Evolutionary conservation across 2,329 filamentous ascomycete genomes (phyloP), one percentile per base, ranked within the genome.

Genomic region (Claviceps monticola): DNA sequence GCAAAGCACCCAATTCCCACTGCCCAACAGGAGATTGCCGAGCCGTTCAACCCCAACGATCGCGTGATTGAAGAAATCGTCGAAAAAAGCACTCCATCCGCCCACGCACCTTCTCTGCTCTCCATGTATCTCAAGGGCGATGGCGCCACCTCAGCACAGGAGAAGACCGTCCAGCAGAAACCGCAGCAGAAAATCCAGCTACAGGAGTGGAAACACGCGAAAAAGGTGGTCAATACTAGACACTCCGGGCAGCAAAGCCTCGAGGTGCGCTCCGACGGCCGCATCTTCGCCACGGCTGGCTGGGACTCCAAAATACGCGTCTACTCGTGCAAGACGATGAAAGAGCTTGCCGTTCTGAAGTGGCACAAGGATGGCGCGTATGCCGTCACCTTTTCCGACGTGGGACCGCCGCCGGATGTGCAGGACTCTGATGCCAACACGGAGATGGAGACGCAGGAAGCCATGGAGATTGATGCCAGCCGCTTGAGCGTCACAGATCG

Each of bases 321-420:
- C 1, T 98, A 97, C 66, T 85, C 84, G 3, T 70, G 76, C 46
- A 88, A 84, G 66, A 85, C 82, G 0, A 75, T 97, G 73, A 86
- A 84, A 61, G 90, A 97, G 66, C 68, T 97, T 11, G 93, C 91
- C 0, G 88, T 96, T 51, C 70, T 97, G 56, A 95, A 94, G 67
- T 97, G 91, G 91, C 93, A 97, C 67, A 82, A 84, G 58, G 84
- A 86, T 36, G 90, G 90, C 1, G 90, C 88, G 57, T 96, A 93
- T 68, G 79, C 87, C 3, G 76, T 87, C 17, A 83, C 80, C 0
- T 94, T 97, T 70, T 83, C 79, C 1, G 61, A 68, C 23, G 58
- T 80, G 0, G 56, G 53, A 6, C 56, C 51, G 3, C n/a, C 5
- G 7, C 16, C 38, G 29, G 29, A 17, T 47, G 13, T 49, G 5